Conservation (phyloP, 768 basidiomycete genomes). For the Mycena leptocephala region DNA sequence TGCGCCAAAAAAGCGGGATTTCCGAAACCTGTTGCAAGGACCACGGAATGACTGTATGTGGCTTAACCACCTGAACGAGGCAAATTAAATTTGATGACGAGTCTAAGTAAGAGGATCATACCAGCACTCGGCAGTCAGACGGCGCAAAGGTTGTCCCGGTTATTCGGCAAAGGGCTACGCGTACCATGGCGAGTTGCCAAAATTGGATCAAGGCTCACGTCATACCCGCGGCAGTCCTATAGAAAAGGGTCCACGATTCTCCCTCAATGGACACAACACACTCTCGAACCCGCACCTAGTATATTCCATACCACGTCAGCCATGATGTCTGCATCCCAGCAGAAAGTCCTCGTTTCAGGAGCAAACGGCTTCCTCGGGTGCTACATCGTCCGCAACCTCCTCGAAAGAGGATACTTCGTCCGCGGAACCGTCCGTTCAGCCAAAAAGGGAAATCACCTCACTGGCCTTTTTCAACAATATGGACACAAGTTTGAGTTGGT, state of each 20-base stretch:
- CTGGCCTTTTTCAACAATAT: slow-evolving; percentile 66
- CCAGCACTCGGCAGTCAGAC: no score
- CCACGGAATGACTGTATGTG: no score
- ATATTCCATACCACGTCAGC: not conserved
- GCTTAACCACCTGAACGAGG: no score
- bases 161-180: not conserved
- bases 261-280: not conserved
- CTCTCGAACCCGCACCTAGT: not conserved
- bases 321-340: not conserved
- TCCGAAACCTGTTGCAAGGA: no score
- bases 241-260: not conserved
- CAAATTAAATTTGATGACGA: no score
- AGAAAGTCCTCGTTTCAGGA: not conserved
- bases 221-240: not conserved
- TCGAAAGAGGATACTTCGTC: slow-evolving; percentile 75
- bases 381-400: slow-evolving; percentile 62
- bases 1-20: no score
- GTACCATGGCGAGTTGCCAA: not conserved
- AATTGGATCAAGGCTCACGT: not conserved
- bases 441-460: slow-evolving; percentile 72
- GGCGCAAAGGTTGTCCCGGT: no score
- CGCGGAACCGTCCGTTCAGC: slow-evolving; percentile 78
- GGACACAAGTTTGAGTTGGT: slow-evolving; percentile 76
- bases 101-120: no score
- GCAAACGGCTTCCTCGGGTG: not conserved